These are phyloP conservation scores for Alternaria rosae DNA, from an alignment of 2,329 filamentous ascomycete species.

Conservation along the genomic window DNA sequence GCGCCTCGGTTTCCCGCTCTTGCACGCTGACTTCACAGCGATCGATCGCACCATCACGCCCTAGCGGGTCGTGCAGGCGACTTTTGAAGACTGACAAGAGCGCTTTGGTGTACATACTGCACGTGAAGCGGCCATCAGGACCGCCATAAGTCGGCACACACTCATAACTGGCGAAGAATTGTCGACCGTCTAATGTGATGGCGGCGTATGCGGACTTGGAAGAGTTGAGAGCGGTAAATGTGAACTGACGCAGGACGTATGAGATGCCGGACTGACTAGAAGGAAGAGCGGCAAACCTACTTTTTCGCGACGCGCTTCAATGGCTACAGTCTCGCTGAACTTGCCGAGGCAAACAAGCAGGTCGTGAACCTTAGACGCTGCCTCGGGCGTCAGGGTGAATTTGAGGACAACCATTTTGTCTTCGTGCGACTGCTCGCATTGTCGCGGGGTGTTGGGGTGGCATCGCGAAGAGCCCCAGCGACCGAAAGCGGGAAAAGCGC, in stretches of 20 bases:
- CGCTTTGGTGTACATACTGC: constrained; percentile 73
- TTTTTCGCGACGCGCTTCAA: constrained; percentile 74
- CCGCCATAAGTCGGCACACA: constrained; percentile 58
- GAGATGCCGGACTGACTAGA: constrained; percentile 23
- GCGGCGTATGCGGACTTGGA: constrained; percentile 82
- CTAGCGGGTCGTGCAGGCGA: constrained; percentile 68
- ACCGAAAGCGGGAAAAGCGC: constrained; percentile 25
- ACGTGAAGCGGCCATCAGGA: constrained; percentile 68
- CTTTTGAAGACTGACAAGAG: constrained; percentile 78
- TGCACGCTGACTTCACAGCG: constrained; percentile 77
- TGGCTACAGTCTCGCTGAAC: constrained; percentile 79
- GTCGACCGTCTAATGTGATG: constrained; percentile 70
- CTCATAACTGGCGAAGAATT: constrained; percentile 77
- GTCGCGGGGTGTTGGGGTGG: constrained; percentile 5
- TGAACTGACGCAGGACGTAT: constrained; percentile 57
- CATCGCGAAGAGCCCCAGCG: neutral
- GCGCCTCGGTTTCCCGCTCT: constrained; percentile 70
- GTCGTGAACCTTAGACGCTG: constrained; percentile 74
- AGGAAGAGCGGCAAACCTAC: constrained; percentile 52
- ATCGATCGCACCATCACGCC: constrained; percentile 75
- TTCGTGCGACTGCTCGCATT: constrained; percentile 18
- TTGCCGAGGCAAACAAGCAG: constrained; percentile 76
- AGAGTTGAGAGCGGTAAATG: constrained; percentile 78
- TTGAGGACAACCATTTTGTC: constrained; percentile 61
- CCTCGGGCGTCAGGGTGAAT: constrained; percentile 78